Percentiles rank a stretch among this genome's conserved stretches.
Conservation (phyloP, 148 eudicot species). For the Dysphania ambrosioides region DNA sequence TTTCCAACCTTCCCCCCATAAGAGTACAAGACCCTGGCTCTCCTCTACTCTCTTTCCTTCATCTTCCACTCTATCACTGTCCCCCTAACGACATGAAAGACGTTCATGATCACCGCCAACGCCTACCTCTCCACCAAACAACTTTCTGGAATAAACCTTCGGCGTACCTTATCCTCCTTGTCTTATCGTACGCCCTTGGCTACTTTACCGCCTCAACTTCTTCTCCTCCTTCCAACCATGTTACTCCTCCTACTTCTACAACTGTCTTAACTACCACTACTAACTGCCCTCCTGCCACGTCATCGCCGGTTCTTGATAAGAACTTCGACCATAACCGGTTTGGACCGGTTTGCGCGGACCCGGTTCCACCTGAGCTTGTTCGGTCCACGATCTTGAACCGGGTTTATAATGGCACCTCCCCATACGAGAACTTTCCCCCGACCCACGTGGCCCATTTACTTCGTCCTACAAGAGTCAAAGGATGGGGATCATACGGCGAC, state of each 20-base stretch:
- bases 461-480: slow-evolving; percentile 35
- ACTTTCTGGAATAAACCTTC: slow-evolving; percentile 21
- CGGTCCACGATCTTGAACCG: slow-evolving; percentile 39
- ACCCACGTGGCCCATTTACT: slow-evolving; percentile 37
- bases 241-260: not conserved
- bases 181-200: slow-evolving; percentile 41
- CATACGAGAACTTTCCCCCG: slow-evolving; percentile 58
- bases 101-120: slow-evolving; percentile 4
- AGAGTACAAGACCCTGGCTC: not conserved
- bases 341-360: slow-evolving; percentile 31
- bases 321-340: slow-evolving; percentile 38
- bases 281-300: slow-evolving; percentile 19
- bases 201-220: slow-evolving; percentile 35
- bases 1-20: not conserved
- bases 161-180: slow-evolving; percentile 23
- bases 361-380: slow-evolving; percentile 31
- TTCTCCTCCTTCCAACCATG: not conserved
- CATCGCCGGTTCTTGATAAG: not conserved
- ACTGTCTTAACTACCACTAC: not conserved
- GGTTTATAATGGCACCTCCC: slow-evolving; percentile 54
- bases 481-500: slow-evolving; percentile 71
- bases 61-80: not conserved
- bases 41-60: not conserved
- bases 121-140: slow-evolving; percentile 3
- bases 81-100: slow-evolving; percentile 24